Evolutionary conservation across 768 basidiomycete genomes (phyloP).

Genomic region (Kwoniella sp.): DNA sequence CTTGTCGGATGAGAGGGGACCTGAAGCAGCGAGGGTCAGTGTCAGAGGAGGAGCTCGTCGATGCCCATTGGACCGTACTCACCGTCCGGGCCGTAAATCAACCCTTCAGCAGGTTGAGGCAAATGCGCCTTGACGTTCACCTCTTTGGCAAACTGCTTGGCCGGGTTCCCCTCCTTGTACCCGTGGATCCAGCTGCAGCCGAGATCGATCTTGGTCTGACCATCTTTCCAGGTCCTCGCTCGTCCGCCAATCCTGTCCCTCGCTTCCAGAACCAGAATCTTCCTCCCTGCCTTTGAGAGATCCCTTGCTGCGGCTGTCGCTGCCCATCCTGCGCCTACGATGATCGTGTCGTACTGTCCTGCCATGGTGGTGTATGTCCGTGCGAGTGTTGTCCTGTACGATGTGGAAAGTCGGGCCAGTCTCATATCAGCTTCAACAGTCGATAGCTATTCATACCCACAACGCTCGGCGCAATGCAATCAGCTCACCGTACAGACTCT

Average conservation of each 20-base stretch:
- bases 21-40: slow-evolving; percentile 2
- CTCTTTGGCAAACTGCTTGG: slow-evolving; percentile 36
- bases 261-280: slow-evolving; percentile 46
- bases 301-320: slow-evolving; percentile 38
- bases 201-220: slow-evolving; percentile 34
- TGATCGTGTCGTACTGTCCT: slow-evolving; percentile 38
- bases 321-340: slow-evolving; percentile 47
- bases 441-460: too few species aligned
- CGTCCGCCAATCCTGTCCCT: slow-evolving; percentile 44
- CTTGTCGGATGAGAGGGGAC: slow-evolving; percentile 19
- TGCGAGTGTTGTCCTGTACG: too few species aligned
- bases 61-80: background rate
- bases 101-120: slow-evolving; percentile 35
- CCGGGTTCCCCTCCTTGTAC: slow-evolving; percentile 45
- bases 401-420: too few species aligned
- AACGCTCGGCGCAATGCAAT: too few species aligned
- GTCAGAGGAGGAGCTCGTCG: background rate
- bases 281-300: slow-evolving; percentile 31
- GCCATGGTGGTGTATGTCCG: background rate
- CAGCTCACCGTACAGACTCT: too few species aligned
- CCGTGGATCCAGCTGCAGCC: slow-evolving; percentile 50
- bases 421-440: too few species aligned
- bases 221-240: slow-evolving; percentile 33
- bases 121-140: slow-evolving; percentile 38
- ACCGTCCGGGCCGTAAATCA: slow-evolving; percentile 42